Evolutionary conservation across 202 grass and related monocot species (phyloP), one percentile per base, ranked within the genome.

Genomic region (Panicum virgatum): DNA sequence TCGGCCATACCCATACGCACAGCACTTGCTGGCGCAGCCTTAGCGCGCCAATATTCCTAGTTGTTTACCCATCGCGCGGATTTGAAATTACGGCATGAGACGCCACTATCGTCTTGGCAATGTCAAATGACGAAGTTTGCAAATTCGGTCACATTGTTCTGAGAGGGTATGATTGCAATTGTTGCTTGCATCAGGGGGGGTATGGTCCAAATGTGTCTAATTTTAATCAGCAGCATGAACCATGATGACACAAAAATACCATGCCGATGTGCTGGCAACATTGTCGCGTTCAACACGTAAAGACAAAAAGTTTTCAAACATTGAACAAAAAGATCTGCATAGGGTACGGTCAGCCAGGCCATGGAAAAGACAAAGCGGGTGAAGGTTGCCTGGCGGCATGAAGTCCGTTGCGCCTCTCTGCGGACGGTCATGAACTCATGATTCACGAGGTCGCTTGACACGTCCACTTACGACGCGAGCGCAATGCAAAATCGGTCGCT

Each of bases 191-290:
- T 10, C 5, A 20, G 9, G 73, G 9, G 73, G 22, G 26, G 16
- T 61, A 7, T 27, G 27, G 15, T 29, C 9, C 46, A 36, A 46
- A 25, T 23, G 7, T 67, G 39, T 1, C 12, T n/a, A 40, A 37
- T 48, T 60, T 43, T 60, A 25, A 6, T 23, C 7, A 62, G 37
- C 61, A 57, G 61, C 71, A 34, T 75, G 60, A 83, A 83, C 42
- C 81, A 30, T 75, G 81, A 57, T 45, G 73, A 0, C 37, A 44
- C 9, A 26, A 25, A 15, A 15, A 42, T 58, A 26, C 34, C 30
- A 29, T 26, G 58, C 19, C 58, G 59, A 63, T 63, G 27, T 14
- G 27, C 51, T 74, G 72, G 32, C 72, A 14, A 2, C 22, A 39
- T 75, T 59, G 53, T 58, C 72, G 34, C 51, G 20, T 75, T 64